Base-by-base conservation (phyloP, 805 yeast genomes). In the Candida jianshihensis region DNA sequence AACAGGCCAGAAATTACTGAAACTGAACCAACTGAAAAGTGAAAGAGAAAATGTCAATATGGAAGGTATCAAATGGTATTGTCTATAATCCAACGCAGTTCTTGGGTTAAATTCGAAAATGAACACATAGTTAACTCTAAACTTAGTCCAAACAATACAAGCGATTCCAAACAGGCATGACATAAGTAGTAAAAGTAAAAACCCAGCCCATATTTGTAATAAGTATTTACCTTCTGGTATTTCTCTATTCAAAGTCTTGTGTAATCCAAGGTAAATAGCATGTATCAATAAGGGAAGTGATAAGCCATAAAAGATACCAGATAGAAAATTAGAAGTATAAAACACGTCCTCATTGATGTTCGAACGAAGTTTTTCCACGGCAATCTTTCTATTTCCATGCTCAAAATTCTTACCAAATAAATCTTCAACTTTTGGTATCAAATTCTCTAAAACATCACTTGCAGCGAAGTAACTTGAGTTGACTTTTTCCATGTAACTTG, bases 181-280 rank as follows among this genome's bases (percentile, higher is more conserved):
- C 51, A 81, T 70, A n/a, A 89, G 44, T 22, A 70, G 63, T 5
- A 80, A 56, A 40, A 88, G 50, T 46, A 87, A 72, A 57, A 87
- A 88, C 1, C 97, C 97, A 8, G 81, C 97, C 95, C 96, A 92
- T 4, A 92, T 68, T 49, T 94, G 97, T 28, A 90, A 57, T 38
- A 90, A 51, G 40, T 62, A 79, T 30, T 57, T 62, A 0, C 80
- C 83, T 42, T 80, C 82, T 0, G 75, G 74, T 3, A 75, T 54
- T 1, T 53, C 54, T 0, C 68, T 64, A 14, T 63, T 56, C 12
- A 59, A 52, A 1, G 67, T 42, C 18, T 70, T 70, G 15, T 54
- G 38, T 10, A 80, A 58, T 0, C 80, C 88, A 4, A 60, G 44
- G 36, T 68, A 70, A 2, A 86, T 38, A 0, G 83, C 81, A 37